These are phyloP conservation scores for Cutaneotrichosporon sp. DNA, from an alignment of 1,284 basidiomycete species.

Conservation along the genomic window DNA sequence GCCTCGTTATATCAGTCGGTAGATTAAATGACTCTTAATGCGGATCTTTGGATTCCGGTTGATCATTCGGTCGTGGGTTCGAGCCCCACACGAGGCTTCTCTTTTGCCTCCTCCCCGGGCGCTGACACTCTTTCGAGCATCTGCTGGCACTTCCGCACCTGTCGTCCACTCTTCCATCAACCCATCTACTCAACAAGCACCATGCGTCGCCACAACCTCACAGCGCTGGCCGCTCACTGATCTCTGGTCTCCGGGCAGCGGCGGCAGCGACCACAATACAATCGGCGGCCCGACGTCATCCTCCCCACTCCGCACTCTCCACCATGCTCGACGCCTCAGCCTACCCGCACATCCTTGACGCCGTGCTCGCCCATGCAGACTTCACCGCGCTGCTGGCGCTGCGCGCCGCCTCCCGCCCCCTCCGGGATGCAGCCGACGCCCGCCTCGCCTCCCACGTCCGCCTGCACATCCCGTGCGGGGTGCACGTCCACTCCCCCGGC, in stretches of 20 bases:
- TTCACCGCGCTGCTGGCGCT: not conserved
- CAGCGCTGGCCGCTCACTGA: not conserved
- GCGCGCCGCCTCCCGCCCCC: not conserved
- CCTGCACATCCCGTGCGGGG: constrained; percentile 6
- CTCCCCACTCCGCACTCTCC: not conserved
- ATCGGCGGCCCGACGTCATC: not conserved
- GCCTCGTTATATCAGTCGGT: constrained; percentile 7
- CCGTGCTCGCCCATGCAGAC: not conserved
- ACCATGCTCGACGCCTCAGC: constrained; percentile 9
- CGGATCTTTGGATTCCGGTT: constrained; percentile 3
- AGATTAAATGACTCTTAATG: constrained; percentile 8
- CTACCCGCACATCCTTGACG: constrained; percentile 15
- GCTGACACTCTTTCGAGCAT: not conserved
- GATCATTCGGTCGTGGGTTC: constrained; percentile 17
- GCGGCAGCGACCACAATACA: not conserved
- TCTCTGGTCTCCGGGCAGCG: too few species aligned
- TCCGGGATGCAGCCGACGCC: constrained; percentile 4
- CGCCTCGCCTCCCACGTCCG: constrained; percentile 7
- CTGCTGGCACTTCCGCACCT: not conserved
- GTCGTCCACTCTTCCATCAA: not conserved
- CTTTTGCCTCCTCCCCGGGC: too few species aligned
- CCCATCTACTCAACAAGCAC: too few species aligned
- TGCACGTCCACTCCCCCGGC: constrained; percentile 3
- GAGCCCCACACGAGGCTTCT: constrained; percentile 17
- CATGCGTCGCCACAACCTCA: too few species aligned